phyloP scores from a whole-genome alignment of 192 early-diverging fungal genomes.

The Lunasporangiospora selenospora region DNA sequence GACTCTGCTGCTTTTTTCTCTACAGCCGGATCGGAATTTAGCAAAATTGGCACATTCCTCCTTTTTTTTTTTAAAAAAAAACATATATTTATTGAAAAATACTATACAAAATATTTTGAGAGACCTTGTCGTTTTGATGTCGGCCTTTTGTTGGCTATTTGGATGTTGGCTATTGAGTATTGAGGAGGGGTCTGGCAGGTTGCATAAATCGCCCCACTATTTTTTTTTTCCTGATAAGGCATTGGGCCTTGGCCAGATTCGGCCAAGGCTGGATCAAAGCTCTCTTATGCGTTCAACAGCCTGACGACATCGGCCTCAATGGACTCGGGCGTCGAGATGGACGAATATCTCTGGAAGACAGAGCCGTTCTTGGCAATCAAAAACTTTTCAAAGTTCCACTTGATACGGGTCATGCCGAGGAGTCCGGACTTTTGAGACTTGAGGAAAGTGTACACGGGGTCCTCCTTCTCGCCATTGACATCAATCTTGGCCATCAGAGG shows the following conservation, averaged over 20 bases:
- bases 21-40: constrained; percentile 46
- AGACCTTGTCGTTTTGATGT: no score
- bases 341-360: constrained; percentile 70
- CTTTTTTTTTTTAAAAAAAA: background rate
- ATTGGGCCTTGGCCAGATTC: no score
- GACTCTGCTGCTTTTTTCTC: constrained; percentile 41
- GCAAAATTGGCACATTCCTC: constrained; percentile 32
- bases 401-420: constrained; percentile 65
- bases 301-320: constrained; percentile 67
- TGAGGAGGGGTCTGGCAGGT: no score
- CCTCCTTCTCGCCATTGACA: constrained; percentile 76
- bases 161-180: no score
- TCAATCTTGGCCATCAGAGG: constrained; percentile 89
- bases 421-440: constrained; percentile 62
- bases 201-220: no score
- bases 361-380: constrained; percentile 70
- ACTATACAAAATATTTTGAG: background rate
- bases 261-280: no score
- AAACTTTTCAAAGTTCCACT: constrained; percentile 92
- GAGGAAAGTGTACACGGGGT: constrained; percentile 68
- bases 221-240: no score
- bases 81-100: constrained; percentile 7
- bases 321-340: constrained; percentile 63
- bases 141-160: no score
- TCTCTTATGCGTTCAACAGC: constrained; percentile 49